Conservation (phyloP, 2,329 filamentous ascomycete genomes). For the Ceratocystis lukuohia region DNA sequence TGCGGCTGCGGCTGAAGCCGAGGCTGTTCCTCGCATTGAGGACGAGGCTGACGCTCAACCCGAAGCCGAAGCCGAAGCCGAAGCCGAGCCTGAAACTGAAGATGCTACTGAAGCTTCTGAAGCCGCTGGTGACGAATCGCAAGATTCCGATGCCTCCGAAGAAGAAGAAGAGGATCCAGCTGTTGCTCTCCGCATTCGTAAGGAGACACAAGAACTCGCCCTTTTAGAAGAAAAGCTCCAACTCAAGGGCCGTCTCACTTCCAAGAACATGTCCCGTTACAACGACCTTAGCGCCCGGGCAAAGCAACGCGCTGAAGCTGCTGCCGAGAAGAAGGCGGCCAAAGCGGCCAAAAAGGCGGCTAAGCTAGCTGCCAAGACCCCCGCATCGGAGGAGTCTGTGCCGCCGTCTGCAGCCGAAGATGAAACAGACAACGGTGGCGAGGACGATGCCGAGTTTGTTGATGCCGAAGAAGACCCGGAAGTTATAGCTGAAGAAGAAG, state of each 20-base stretch:
- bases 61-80: background rate
- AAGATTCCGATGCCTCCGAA: conserved; percentile 9
- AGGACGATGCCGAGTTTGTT: conserved; percentile 8
- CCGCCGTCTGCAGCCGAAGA: background rate
- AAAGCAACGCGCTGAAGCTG: conserved; percentile 7
- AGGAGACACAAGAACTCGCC: conserved; percentile 11
- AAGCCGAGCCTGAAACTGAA: background rate
- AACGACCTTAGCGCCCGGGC: conserved; percentile 13
- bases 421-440: background rate
- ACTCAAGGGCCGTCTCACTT: conserved; percentile 7
- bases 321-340: conserved; percentile 26
- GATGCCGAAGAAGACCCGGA: conserved; percentile 17
- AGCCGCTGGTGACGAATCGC: background rate
- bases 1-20: background rate
- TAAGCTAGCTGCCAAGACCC: conserved; percentile 22
- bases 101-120: background rate
- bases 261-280: conserved; percentile 11
- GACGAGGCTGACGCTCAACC: background rate
- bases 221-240: conserved; percentile 14
- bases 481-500: conserved; percentile 25
- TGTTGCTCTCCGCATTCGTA: conserved; percentile 5
- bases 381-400: conserved; percentile 1
- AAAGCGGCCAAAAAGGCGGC: conserved; percentile 29
- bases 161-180: conserved; percentile 7
- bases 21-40: background rate